A percentile compares a stretch with the other conserved stretches of the same genome.
Conservation (phyloP, 1,284 basidiomycete genomes). For the Neolentinus lepideus region DNA sequence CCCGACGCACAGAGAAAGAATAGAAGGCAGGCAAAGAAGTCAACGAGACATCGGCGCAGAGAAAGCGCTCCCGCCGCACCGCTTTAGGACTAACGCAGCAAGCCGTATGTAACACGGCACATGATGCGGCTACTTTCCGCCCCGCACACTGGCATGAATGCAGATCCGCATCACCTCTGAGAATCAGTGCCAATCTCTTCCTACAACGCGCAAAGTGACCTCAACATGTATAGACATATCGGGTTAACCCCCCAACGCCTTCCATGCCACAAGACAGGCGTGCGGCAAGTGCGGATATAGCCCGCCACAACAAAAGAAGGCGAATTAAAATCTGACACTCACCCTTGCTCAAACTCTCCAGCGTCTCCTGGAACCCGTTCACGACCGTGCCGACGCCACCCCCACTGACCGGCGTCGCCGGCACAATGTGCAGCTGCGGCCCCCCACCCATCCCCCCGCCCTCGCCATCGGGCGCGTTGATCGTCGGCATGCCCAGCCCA, state of each 20-base stretch:
- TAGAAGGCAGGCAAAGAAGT: background rate
- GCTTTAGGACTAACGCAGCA: background rate
- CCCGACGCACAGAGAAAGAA: background rate
- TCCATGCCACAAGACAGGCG: background rate
- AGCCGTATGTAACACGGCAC: too few relatives aligned
- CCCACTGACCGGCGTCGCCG: slow-evolving; percentile 71
- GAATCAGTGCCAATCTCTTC: too few relatives aligned
- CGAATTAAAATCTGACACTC: background rate
- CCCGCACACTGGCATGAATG: too few relatives aligned
- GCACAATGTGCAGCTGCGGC: slow-evolving; percentile 67
- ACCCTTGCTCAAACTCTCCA: background rate
- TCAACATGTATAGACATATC: too few relatives aligned
- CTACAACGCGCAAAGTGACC: too few relatives aligned
- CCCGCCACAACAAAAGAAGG: background rate
- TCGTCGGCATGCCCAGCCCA: slow-evolving; percentile 37
- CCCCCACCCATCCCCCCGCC: slow-evolving; percentile 40
- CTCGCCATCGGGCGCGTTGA: slow-evolving; percentile 62
- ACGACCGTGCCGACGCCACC: slow-evolving; percentile 33
- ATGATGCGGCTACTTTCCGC: too few relatives aligned
- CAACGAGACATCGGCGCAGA: background rate
- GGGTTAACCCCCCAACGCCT: too few relatives aligned
- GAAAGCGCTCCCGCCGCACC: background rate
- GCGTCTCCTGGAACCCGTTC: background rate
- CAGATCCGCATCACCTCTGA: too few relatives aligned
- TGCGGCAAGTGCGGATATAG: background rate